These are phyloP conservation scores for Hemisphaericaspora xylanilytica DNA, from an alignment of 1,139 yeast species.

Conservation along the genomic window DNA sequence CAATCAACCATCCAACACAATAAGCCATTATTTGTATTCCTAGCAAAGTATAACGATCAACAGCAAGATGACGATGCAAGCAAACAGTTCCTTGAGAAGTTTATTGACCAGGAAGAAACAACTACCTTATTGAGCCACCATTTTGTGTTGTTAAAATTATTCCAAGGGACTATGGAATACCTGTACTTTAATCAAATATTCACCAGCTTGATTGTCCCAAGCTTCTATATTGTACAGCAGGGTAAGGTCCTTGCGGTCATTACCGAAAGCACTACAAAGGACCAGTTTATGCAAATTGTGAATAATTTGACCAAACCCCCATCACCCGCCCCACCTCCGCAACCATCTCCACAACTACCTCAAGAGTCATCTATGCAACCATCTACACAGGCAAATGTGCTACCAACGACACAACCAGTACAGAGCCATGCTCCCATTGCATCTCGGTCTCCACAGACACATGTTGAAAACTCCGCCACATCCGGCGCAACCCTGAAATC, in stretches of 20 bases:
- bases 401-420: too few relatives aligned
- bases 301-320: conserved; percentile 6
- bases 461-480: too few relatives aligned
- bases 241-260: conserved; percentile 47
- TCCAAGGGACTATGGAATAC: conserved; percentile 47
- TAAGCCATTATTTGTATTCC: conserved; percentile 43
- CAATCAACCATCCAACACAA: conserved; percentile 29
- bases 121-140: conserved; percentile 14
- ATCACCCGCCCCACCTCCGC: conserved; percentile 2
- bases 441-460: too few relatives aligned
- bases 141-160: conserved; percentile 45
- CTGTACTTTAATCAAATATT: conserved; percentile 50
- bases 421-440: too few relatives aligned
- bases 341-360: not conserved
- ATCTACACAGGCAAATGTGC: too few relatives aligned
- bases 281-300: conserved; percentile 26
- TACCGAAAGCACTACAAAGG: conserved; percentile 23
- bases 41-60: conserved; percentile 22
- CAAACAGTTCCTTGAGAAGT: conserved; percentile 23
- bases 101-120: conserved; percentile 11
- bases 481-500: not conserved
- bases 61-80: conserved; percentile 15
- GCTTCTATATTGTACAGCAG: conserved; percentile 46
- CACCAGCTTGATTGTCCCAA: conserved; percentile 45
- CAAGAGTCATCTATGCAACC: too few relatives aligned